Base-by-base conservation (phyloP, 495 filamentous ascomycete genomes). In the Lineolata rhizophorae region DNA sequence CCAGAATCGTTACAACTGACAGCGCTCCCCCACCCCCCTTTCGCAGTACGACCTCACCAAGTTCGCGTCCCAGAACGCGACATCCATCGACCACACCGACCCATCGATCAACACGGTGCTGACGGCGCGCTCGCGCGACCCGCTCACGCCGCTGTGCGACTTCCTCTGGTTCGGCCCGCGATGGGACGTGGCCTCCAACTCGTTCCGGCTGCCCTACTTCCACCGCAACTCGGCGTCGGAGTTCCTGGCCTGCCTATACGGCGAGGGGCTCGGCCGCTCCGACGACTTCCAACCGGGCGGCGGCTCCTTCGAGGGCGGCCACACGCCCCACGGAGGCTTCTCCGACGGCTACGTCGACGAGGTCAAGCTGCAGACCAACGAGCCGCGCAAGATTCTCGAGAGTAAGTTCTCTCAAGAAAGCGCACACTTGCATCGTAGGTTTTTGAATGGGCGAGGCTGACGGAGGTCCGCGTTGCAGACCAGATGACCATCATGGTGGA, bases 31-130 rank as follows among this genome's bases (percentile, higher is more conserved):
- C 43, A 3, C 42, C 39, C 36, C 40, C n/a, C n/a, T n/a, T n/a
- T n/a, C n/a, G n/a, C n/a, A n/a, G n/a, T 57, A 55, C 43, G 53
- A 57, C 34, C 32, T 57, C 17, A 57, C 53, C 9, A 57, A 57
- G 29, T 57, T 57, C 33, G 39, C 53, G 10, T 53, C 50, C 5
- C 53, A 55, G 36, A 57, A 57, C 29, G 39, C 47, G 19, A 57
- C 53, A 3, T 53, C 52, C 0, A 53, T 57, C 34, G 54, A 57
- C 38, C 54, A 57, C 28, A 57, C 52, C 11, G 52, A 57, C 29
- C 54, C 54, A 3, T 55, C 51, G 0, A 37, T 54, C 21, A 55
- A 55, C 35, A 47, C 41, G 26, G 52, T 57, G 13, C 36, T 58
- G n/a, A 56, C 54, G 2, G 52, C 54, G 4, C 39, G 45, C 16